Evolutionary conservation across 768 basidiomycete species (phyloP), one percentile per base, ranked within the genome.

Genomic region (Cantharellus cinnabarinus): DNA sequence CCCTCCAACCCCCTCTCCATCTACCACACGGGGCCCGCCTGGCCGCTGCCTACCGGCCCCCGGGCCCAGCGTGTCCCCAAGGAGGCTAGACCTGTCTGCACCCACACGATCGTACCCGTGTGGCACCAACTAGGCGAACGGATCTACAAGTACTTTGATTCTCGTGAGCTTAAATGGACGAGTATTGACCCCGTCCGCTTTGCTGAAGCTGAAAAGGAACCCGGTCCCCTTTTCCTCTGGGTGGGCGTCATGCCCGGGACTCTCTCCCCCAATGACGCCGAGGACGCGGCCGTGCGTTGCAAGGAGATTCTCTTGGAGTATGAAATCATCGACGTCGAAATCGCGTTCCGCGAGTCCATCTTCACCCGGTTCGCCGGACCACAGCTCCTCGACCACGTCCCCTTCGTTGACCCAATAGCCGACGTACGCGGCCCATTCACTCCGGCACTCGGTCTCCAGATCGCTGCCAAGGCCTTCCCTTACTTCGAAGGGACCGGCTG

Each of bases 401-500:
- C 55, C 57, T 58, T 35, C 59, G 41, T 56, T 55, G 56, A 67
- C 59, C 15, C 64, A 57, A 66, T 65, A 34, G 62, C 52, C 41
- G 34, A 67, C 40, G 50, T 67, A 15, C 41, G 61, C 50, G 56
- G 62, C 29, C 64, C 68, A 14, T 56, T 75, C 41, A 68, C 74
- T n/a, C 66, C 68, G 58, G 57, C 70, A 1, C 74, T 73, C 54
- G 63, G 72, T 60, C 67, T 71, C 15, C 68, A 67, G 3, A 73
- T 74, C 44, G 64, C 71, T 57, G 48, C 66, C 61, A 62, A 56
- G 64, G 61, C 39, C 56, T 53, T 39, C 48, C 68, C 64, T 52
- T 44, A 59, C 3, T 66, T 61, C 60, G 70, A 73, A 63, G 73
- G 74, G 5, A 74, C 72, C 0, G 37, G 74, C 3, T 71, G 71